Base-by-base conservation (phyloP, 1,284 basidiomycete species). In the Leccinum pseudoinsigne region DNA sequence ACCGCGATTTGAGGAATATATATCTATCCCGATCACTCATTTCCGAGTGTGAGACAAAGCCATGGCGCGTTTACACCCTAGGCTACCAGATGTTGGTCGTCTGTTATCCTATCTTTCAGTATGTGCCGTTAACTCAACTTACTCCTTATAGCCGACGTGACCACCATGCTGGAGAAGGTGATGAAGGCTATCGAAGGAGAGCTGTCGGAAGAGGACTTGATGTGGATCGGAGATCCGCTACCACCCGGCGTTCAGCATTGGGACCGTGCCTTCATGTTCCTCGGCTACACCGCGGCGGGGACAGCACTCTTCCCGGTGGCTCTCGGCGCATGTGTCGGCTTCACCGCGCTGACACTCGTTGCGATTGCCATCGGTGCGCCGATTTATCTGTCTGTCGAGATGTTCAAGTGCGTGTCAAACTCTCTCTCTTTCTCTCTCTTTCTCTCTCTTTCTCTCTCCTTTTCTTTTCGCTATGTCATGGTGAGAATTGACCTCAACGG, bases 151-250 rank as follows among this genome's bases (percentile, higher is more conserved):
- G 73, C 47, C 2, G 67, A 72, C 23, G 64, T 72, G 28, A 50
- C 47, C 47, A 8, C 21, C 21, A 50, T 50, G 47, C 47, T 50
- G 47, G 47, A 14, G 7, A 50, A 50, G 11, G 14, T 23, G 47
- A 50, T 50, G 12, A 14, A 60, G n/a, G 59, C 64, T 0, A 31
- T 73, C 26, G 71, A 72, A 10, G 69, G 55, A 26, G 71, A 71
- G 21, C 18, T 70, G 4, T 64, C 53, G 47, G 47, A 50, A 1
- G 65, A 68, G 40, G 23, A 26, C 23, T 4, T 26, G 4, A 26
- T 26, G 23, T 26, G 23, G 23, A 26, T 26, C 23, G 23, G 23
- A 26, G 23, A 26, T 26, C 4, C 23, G 23, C 23, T 26, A 4
- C 23, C 23, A 26, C 23, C 23, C 23, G 23, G 23, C 23, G 23